Percentiles rank a stretch among this genome's conserved stretches.
Evolutionary conservation across 1,284 basidiomycete genomes (phyloP).

Genomic region (Fomitiporia mediterranea): DNA sequence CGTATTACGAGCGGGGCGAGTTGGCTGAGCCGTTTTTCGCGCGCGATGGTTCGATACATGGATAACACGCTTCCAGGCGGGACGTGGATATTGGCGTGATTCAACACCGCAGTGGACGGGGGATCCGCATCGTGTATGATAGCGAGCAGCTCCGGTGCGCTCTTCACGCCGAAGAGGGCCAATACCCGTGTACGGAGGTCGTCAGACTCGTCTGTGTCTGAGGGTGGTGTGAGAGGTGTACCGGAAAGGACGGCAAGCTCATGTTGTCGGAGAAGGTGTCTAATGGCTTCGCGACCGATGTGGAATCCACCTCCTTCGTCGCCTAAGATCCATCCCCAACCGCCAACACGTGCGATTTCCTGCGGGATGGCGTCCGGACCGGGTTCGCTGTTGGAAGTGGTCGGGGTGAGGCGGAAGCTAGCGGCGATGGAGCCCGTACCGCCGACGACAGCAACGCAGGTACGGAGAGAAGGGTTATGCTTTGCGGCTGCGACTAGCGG

Average conservation of each 20-base stretch:
- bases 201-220: constrained; percentile 27
- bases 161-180: constrained; percentile 48
- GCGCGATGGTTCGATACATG: constrained; percentile 37
- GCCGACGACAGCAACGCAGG: constrained; percentile 61
- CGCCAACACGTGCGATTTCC: constrained; percentile 66
- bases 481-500: constrained; percentile 45
- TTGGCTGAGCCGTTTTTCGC: constrained; percentile 70
- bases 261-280: constrained; percentile 54
- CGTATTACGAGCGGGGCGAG: constrained; percentile 69
- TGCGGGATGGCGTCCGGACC: constrained; percentile 34
- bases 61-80: constrained; percentile 24
- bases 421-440: constrained; percentile 55
- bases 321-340: constrained; percentile 81
- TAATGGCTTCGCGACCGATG: constrained; percentile 66
- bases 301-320: constrained; percentile 77
- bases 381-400: constrained; percentile 25
- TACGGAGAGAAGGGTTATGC: constrained; percentile 44
- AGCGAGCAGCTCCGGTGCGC: constrained; percentile 57
- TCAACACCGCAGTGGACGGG: constrained; percentile 17
- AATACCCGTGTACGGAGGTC: constrained; percentile 38
- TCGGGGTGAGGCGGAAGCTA: not conserved
- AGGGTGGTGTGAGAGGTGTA: constrained; percentile 31
- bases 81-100: not conserved
- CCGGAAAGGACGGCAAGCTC: constrained; percentile 48
- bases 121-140: constrained; percentile 52